phyloP scores from a whole-genome alignment of 306 rosid species.

The Inga laurina region DNA sequence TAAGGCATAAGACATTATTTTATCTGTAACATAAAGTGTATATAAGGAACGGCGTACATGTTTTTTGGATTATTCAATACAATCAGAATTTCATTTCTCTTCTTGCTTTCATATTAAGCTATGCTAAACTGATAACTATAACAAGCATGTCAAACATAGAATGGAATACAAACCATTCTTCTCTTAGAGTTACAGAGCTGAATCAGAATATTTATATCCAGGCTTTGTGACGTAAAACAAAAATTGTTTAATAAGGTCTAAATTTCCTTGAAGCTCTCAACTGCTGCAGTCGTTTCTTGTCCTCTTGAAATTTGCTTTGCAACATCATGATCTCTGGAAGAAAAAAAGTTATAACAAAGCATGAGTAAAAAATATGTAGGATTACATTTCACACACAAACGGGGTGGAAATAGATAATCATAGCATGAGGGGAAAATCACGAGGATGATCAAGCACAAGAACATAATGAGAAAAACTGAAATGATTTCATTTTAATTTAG shows the following conservation, averaged over 20 bases:
- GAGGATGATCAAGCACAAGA: neutral
- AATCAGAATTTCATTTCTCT: too few species aligned
- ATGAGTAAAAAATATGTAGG: neutral
- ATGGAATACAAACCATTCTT: neutral
- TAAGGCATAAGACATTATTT: too few species aligned
- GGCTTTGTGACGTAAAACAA: neutral
- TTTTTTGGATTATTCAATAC: too few species aligned
- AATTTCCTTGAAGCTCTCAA: slow-evolving; percentile 87
- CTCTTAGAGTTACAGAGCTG: neutral
- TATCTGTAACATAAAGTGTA: too few species aligned
- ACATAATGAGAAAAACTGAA: neutral
- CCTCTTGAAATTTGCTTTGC: slow-evolving; percentile 85
- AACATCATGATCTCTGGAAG: slow-evolving; percentile 71
- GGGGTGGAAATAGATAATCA: neutral
- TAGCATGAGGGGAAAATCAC: neutral
- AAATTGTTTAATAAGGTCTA: slow-evolving; percentile 63
- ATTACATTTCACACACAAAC: neutral
- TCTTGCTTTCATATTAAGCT: too few species aligned
- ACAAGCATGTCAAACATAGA: neutral
- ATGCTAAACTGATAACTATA: neutral
- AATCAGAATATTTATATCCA: neutral
- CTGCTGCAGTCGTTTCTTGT: slow-evolving; percentile 79
- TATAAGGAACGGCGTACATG: too few species aligned
- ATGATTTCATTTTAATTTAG: neutral
- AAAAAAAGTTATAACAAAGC: neutral